Evolutionary conservation across 108 stramenopile species (phyloP), one percentile per base, ranked within the genome.

Genomic region (Pelagomonas calceolata): DNA sequence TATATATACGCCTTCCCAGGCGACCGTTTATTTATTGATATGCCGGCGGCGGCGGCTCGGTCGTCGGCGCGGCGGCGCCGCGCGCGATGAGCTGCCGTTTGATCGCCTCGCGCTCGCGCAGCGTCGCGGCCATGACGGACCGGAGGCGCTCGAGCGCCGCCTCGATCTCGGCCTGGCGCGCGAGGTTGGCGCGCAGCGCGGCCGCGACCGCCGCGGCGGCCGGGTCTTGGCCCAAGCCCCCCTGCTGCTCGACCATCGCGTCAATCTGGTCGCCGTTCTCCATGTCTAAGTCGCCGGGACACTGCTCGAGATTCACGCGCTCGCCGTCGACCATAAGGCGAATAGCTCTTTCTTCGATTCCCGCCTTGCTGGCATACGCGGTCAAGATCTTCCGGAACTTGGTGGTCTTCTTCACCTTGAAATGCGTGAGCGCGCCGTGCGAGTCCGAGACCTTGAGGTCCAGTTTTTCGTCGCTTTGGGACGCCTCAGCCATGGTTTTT

Each of bases 221-320:
- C n/a, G n/a, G n/a, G n/a, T n/a, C n/a, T n/a, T n/a, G n/a, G 39
- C 39, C 39, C 9, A 43, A 10, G 29, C 80, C 81, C 16, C 81
- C 81, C 63, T 79, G 78, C 75, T 81, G 80, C 81, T 82, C 79
- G 66, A 82, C 39, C 77, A 82, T 81, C 72, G 80, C 81, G 75
- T 82, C 81, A 33, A 82, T 81, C 51, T 80, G 79, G 72, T 82
- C 81, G 70, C 81, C 77, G 34, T 82, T 80, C 69, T 82, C 81
- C 32, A 82, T 79, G 5, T 82, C 81, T 17, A 63, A 35, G 4
- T 76, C 73, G 31, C 32, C 67, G 0, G 79, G 78, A 26, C 76
- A 80, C 30, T 77, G 26, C 37, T 81, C 75, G 31, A 69, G 35
- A 3, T 34, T 34, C 16, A 82, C 73, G 33, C 82, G 82, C 43